Conservation (phyloP, 306 rosid species). For the Begonia fuchsioides region DNA sequence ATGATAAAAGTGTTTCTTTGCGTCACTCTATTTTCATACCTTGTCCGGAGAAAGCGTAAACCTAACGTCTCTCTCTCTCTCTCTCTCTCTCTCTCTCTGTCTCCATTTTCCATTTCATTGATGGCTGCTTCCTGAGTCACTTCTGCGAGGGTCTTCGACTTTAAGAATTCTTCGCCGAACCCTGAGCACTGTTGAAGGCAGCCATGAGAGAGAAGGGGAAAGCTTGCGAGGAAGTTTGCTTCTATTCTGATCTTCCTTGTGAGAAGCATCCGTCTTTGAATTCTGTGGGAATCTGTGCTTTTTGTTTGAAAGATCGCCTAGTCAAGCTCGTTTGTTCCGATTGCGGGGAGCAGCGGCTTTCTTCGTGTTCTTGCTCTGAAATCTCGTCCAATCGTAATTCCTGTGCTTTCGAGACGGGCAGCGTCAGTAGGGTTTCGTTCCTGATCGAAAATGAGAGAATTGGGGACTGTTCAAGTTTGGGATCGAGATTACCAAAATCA, state of each 20-base stretch:
- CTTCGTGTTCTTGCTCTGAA: slow-evolving; percentile 96
- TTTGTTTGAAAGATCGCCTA: slow-evolving; percentile 76
- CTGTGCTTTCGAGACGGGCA: slow-evolving; percentile 68
- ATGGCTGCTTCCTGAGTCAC: no score
- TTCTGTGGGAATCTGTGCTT: slow-evolving; percentile 73
- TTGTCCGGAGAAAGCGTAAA: not conserved
- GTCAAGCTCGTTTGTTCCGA: slow-evolving; percentile 78
- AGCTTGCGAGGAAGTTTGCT: slow-evolving; percentile 30
- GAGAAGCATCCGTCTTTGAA: slow-evolving; percentile 74
- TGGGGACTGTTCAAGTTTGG: slow-evolving; percentile 10
- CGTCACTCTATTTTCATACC: not conserved
- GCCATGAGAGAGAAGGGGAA: slow-evolving; percentile 74
- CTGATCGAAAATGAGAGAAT: slow-evolving; percentile 72
- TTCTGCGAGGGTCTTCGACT: no score
- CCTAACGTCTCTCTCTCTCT: not conserved
- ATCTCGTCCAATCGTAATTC: slow-evolving; percentile 78
- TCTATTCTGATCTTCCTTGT: slow-evolving; percentile 50
- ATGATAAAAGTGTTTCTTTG: not conserved
- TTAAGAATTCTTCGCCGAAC: not conserved
- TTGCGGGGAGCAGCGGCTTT: slow-evolving; percentile 96
- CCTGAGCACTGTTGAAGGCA: slow-evolving; percentile 3
- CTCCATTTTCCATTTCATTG: not conserved
- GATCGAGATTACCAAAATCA: slow-evolving; percentile 19
- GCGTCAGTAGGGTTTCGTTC: slow-evolving; percentile 84
- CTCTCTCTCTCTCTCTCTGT: not conserved